Evolutionary conservation across 1,139 yeast genomes (phyloP).

Genomic region (Pneumocystis oryctolagi): DNA sequence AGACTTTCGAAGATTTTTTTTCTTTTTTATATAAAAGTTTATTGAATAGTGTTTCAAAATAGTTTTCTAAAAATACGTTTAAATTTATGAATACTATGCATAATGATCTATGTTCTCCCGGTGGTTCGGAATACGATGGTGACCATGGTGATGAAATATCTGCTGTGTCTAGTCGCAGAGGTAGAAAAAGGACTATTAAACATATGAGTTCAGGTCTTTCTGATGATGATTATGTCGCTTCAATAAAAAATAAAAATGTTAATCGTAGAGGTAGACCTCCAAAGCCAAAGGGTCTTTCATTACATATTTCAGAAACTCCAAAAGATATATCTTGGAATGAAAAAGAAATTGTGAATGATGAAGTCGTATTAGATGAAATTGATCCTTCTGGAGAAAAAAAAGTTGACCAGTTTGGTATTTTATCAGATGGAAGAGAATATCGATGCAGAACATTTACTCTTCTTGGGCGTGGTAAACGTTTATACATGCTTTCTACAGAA

Average conservation of each 20-base stretch:
- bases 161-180: background rate
- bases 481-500: slow-evolving; percentile 85
- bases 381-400: slow-evolving; percentile 72
- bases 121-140: background rate
- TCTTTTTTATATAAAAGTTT: background rate
- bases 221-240: background rate
- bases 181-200: background rate
- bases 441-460: slow-evolving; percentile 72
- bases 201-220: background rate
- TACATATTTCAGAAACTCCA: background rate
- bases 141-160: background rate
- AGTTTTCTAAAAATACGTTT: background rate
- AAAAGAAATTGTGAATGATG: slow-evolving; percentile 48
- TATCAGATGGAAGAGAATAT: slow-evolving; percentile 63
- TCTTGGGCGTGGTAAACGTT: slow-evolving; percentile 52
- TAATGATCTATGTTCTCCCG: background rate
- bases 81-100: background rate
- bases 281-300: background rate
- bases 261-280: background rate
- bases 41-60: background rate
- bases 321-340: background rate
- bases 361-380: slow-evolving; percentile 52
- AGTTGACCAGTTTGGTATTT: slow-evolving; percentile 50
- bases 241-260: background rate
- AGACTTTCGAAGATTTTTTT: background rate